A percentile compares a stretch with the other conserved stretches of the same genome.
Evolutionary conservation across 2,329 filamentous ascomycete genomes (phyloP).

Genomic region (Penicillium sclerotiorum): DNA sequence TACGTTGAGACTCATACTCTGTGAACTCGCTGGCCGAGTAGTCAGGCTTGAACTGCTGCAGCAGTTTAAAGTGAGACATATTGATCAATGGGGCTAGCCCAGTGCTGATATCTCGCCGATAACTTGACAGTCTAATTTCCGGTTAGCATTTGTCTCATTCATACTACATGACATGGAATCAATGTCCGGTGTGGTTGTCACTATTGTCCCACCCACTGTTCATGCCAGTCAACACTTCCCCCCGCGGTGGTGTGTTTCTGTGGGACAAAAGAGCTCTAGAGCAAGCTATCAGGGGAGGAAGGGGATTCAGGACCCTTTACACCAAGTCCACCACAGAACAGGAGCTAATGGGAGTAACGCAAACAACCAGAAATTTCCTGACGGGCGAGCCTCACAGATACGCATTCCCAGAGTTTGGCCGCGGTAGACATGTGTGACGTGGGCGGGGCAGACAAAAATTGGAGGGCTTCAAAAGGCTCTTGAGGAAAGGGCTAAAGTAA

Average conservation of each 20-base stretch:
- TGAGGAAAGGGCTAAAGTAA: neutral
- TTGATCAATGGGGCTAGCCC: constrained; percentile 33
- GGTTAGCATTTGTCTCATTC: neutral
- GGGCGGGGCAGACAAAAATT: constrained; percentile 22
- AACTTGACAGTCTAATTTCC: constrained; percentile 22
- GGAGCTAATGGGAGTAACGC: neutral
- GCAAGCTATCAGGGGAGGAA: neutral
- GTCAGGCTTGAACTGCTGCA: constrained; percentile 84
- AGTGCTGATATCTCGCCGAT: constrained; percentile 23
- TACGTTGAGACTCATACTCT: constrained; percentile 93
- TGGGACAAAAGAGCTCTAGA: neutral
- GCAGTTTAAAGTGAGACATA: constrained; percentile 76
- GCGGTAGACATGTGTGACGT: constrained; percentile 13
- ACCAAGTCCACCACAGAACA: constrained; percentile 14
- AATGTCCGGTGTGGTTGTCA: neutral
- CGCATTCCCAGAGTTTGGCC: constrained; percentile 8
- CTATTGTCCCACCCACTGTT: constrained; percentile 1
- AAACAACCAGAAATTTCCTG: neutral
- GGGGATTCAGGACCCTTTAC: constrained; percentile 9
- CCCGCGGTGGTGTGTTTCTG: neutral
- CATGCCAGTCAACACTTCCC: neutral
- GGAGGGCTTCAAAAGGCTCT: constrained; percentile 5
- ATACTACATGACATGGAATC: neutral
- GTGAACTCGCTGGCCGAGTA: constrained; percentile 88
- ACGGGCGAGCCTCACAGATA: constrained; percentile 8